Evolutionary conservation across 495 filamentous ascomycete genomes (phyloP).

Genomic region (Xylaria castorea): DNA sequence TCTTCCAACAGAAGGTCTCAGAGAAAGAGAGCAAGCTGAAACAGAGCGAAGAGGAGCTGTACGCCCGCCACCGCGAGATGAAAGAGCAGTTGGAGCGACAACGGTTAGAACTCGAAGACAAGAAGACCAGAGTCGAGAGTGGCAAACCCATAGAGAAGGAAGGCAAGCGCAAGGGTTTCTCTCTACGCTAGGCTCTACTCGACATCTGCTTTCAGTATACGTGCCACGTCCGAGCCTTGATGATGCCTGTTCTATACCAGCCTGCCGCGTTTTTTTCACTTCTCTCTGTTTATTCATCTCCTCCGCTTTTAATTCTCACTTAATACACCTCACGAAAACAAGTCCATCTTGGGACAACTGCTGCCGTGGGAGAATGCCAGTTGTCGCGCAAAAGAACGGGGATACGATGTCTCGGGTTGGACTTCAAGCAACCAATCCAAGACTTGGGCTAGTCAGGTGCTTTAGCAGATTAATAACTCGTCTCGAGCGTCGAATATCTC

Average conservation of each 20-base stretch:
- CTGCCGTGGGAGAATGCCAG: conserved; percentile 27
- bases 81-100: conserved; percentile 98
- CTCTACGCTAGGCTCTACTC: conserved; percentile 74
- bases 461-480: conserved; percentile 33
- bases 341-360: conserved; percentile 15
- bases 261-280: conserved; percentile 48
- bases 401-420: conserved; percentile 28
- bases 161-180: conserved; percentile 97
- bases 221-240: conserved; percentile 53
- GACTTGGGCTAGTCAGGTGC: conserved; percentile 48
- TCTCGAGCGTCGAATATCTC: conserved; percentile 29
- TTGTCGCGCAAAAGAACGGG: conserved; percentile 28
- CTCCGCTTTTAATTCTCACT: conserved; percentile 56
- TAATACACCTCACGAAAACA: conserved; percentile 49
- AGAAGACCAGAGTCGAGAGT: conserved; percentile 91
- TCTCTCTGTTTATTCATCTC: conserved; percentile 51
- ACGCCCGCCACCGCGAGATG: conserved; percentile 98
- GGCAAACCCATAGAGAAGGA: conserved; percentile 96
- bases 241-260: conserved; percentile 59
- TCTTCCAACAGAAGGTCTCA: conserved; percentile 99
- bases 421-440: conserved; percentile 41
- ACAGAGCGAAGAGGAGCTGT: conserved; percentile 98
- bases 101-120: conserved; percentile 92
- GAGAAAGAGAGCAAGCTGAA: conserved; percentile 99
- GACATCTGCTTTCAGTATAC: conserved; percentile 44